Percentiles rank a stretch among this genome's conserved stretches.
These are phyloP conservation scores for Triticum dicoccoides DNA, from an alignment of 176 grass and related monocot genomes.

Conservation along the genomic window DNA sequence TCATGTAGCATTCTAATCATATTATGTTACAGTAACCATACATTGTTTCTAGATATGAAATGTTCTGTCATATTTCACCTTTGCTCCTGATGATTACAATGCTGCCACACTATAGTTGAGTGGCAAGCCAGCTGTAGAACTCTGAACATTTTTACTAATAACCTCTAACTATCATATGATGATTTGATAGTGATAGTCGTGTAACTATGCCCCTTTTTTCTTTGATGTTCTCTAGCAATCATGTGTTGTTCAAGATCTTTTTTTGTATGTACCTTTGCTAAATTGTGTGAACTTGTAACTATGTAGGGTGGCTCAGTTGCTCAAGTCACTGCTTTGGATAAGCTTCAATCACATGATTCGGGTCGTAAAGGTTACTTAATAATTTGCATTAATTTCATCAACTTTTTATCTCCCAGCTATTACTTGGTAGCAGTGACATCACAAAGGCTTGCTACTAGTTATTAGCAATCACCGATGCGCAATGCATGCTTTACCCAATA, in stretches of 20 bases:
- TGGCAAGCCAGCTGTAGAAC: not conserved
- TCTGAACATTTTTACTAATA: constrained; percentile 4
- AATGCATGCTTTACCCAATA: not conserved
- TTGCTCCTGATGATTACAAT: not conserved
- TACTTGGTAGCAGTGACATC: not conserved
- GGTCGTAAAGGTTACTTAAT: constrained; percentile 9
- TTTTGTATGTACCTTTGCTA: not conserved
- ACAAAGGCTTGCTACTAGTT: not conserved
- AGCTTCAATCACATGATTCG: constrained; percentile 7
- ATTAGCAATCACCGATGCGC: not conserved
- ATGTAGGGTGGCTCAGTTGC: constrained; percentile 29
- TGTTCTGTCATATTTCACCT: constrained; percentile 2
- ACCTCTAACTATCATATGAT: not conserved
- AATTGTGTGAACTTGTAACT: not conserved
- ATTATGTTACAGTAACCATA: not conserved
- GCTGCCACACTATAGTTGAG: not conserved
- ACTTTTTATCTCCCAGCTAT: not conserved
- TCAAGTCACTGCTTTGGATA: not conserved
- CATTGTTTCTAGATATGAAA: not conserved
- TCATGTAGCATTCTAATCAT: not conserved
- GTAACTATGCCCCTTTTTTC: not conserved
- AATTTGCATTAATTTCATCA: not conserved
- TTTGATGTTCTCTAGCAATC: constrained; percentile 18
- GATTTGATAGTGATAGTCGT: constrained; percentile 3
- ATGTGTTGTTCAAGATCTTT: not conserved